phyloP scores from a whole-genome alignment of 164 flowering plant genomes.

The Dillenia suffruticosa region DNA sequence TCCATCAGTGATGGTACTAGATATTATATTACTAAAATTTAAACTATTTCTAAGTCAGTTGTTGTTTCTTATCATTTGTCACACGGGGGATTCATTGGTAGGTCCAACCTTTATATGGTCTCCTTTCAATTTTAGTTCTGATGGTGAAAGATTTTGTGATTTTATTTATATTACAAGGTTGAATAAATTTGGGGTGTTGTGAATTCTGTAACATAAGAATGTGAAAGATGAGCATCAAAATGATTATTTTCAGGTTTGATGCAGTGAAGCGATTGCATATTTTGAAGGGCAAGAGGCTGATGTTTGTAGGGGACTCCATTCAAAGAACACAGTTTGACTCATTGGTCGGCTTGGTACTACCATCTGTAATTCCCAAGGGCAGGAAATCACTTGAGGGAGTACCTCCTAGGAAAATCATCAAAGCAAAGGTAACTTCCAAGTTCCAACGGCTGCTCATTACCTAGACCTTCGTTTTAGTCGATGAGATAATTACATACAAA shows the following conservation, averaged over 20 bases:
- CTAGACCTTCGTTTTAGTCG: too few relatives aligned
- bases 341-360: constrained; percentile 71
- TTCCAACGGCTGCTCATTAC: neutral
- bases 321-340: constrained; percentile 82
- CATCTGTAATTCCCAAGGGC: constrained; percentile 60
- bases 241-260: constrained; percentile 48
- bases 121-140: too few relatives aligned
- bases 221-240: neutral
- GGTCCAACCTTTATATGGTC: too few relatives aligned
- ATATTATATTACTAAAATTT: constrained; percentile 23
- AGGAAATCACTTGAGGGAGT: constrained; percentile 55
- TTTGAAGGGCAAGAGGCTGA: constrained; percentile 58
- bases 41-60: too few relatives aligned
- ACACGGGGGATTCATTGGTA: too few relatives aligned
- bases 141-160: too few relatives aligned
- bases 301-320: constrained; percentile 84
- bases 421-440: constrained; percentile 48
- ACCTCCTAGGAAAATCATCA: constrained; percentile 77
- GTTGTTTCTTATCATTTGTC: too few relatives aligned
- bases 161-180: neutral
- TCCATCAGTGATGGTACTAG: too few relatives aligned
- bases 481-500: too few relatives aligned
- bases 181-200: neutral
- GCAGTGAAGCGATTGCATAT: constrained; percentile 55
- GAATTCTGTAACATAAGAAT: neutral